Evolutionary conservation across 192 early-diverging fungal species (phyloP), one percentile per base, ranked within the genome.

Genomic region (Ambispora gerdemannii): DNA sequence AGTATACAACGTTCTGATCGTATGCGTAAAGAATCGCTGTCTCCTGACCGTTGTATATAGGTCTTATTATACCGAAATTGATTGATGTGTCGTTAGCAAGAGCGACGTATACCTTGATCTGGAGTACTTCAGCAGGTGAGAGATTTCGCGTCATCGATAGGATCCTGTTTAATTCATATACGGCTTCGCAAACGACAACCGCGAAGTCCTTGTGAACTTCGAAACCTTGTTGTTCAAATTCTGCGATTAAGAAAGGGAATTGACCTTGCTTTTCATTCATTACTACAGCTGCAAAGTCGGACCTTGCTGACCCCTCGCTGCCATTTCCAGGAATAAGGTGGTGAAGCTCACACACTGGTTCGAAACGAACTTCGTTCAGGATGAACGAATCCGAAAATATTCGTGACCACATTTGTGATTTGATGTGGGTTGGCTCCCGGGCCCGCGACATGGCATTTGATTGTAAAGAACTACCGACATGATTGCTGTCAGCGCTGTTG

Each of bases 221-320:
- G 25, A 59, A 59, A 31, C 10, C 56, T 32, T 59, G 56, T 32
- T 59, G 28, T 32, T 59, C 56, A 59, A 59, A 59, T 59, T 59
- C 28, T 6, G 20, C 28, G 34, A 32, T 59, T 13, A 59, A 59
- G 34, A 59, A 59, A 59, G 56, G 56, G 56, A 59, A 32, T 3
- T 32, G 56, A 28, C 8, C 31, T 31, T 59, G 56, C 13, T 4
- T 59, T 24, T 28, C 31, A 32, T 59, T 59, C 56, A 59, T 33
- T 32, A 59, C 34, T 13, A 32, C 10, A 11, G 56, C 30, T 2
- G 22, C 56, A 59, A 59, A 59, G 20, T 59, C 25, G 27, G 55
- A 58, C 3, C 55, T 58, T 58, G 55, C 27, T 11, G 55, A 59
- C 31, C 28, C 56, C 15, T 59, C 56, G 15, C 13, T 59, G 20